Base-by-base conservation (phyloP, 1,284 basidiomycete genomes). In the Peniophora sp. region DNA sequence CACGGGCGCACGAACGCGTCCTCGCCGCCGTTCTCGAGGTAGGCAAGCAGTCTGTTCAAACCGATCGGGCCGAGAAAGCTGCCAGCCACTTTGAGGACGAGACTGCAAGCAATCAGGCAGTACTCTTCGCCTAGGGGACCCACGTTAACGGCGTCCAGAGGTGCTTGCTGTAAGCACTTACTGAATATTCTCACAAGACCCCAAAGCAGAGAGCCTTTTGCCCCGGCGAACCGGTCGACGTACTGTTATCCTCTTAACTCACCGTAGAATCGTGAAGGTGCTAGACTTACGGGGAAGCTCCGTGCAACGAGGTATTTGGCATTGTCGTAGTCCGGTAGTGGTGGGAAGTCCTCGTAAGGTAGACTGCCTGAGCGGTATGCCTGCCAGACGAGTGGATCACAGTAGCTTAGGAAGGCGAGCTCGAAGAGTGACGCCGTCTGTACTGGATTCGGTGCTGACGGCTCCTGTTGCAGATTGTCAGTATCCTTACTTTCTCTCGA, bases 291-390 rank as follows among this genome's bases (percentile, higher is more conserved):
- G 3, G 61, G 61, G 50, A 69, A 62, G 52, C 65, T 63, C 11
- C 62, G 61, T 35, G 65, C 58, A 39, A 70, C 69, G 1, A 79
- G 65, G 53, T 69, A 61, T 34, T 63, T 63, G 1, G 74, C 65
- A 25, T 63, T 60, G 54, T 79, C 75, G 51, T 73, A 74, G 54
- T 79, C 77, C 0, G 73, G 66, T 12, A 78, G 55, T 0, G 74
- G 71, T 16, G 74, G 76, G 3, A 74, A 56, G 53, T 66, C 55
- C 10, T 67, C 66, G 45, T 59, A 56, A 14, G 63, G 54, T 11
- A 71, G 53, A 48, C 67, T 65, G 3, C 61, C 48, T 27, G 61
- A 53, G 14, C 58, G 59, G 52, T 61, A 61, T 1, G 65, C 67
- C 9, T 54, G 50, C 55, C 59, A 63, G 17, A 73, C 56, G 17